Base-by-base conservation (phyloP, 208 protist genomes). In the Acanthamoeba castellanii region DNA sequence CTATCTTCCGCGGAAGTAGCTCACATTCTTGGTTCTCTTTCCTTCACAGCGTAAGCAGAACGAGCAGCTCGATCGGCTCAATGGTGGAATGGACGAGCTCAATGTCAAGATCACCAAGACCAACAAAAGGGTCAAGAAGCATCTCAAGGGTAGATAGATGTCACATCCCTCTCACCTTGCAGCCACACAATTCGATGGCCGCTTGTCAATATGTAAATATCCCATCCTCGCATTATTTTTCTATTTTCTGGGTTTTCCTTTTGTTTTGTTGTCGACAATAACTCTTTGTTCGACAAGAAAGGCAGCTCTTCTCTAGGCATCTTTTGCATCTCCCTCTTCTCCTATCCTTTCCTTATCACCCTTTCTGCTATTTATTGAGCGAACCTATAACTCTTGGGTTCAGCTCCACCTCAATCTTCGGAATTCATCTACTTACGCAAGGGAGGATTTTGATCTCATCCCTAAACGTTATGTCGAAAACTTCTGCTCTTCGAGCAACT, bases 51-150 rank as follows among this genome's bases (percentile, higher is more conserved):
- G 34, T 1, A 25, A 52, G 37, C 74, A 82, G 30, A 82, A 82
- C 25, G 74, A 82, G 18, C 74, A 82, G 42, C 74, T 82, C 20
- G 74, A 82, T 9, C 5, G 74, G 74, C 32, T 82, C 20, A 47
- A 82, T 13, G 37, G 27, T n/a, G 74, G 74, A 3, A 82, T 82
- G 74, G 74, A 52, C 20, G 25, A 18, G 16, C 32, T 82, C 37
- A 27, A 82, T 2, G 13, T 52, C 11, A 42, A 34, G 22, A 52
- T 82, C 74, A 52, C 8, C 22, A 34, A 82, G 0, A 82, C 74
- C 27, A 82, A 47, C 74, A 82, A 82, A 18, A 82, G n/a, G 16
- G 74, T 82, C 74, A 82, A 82, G 74, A 82, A 82, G 37, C 42
- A 82, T 16, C 74, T 82, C 37, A 42, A 82, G 74, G 74, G 74